Evolutionary conservation across 179 eudicot species (phyloP).

Genomic region (Sideroxylon spinosum): DNA sequence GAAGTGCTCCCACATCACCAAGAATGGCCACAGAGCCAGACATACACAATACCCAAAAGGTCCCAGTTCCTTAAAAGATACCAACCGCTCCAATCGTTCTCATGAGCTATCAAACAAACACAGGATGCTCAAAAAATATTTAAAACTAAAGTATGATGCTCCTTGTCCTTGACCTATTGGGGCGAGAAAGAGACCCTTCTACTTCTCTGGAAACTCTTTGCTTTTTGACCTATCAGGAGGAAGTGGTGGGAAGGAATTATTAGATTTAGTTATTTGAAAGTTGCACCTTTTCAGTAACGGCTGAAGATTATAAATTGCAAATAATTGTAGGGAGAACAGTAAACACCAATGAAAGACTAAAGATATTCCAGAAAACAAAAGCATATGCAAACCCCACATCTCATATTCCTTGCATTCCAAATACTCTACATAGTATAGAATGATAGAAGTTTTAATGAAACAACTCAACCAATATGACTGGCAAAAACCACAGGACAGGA

Average conservation of each 20-base stretch:
- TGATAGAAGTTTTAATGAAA: neutral
- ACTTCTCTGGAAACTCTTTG: neutral
- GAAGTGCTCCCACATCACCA: conserved; percentile 38
- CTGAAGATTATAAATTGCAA: neutral
- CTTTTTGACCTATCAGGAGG: neutral
- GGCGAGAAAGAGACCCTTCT: conserved; percentile 6
- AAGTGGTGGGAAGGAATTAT: neutral
- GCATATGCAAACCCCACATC: neutral
- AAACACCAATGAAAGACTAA: neutral
- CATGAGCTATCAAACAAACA: conserved; percentile 19
- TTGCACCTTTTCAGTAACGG: neutral
- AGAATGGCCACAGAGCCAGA: conserved; percentile 63
- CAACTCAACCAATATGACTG: neutral
- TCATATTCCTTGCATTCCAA: neutral
- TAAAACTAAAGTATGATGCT: neutral
- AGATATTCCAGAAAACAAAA: neutral
- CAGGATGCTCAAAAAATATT: conserved; percentile 17
- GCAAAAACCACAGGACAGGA: neutral
- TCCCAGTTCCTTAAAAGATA: conserved; percentile 24
- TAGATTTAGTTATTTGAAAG: neutral
- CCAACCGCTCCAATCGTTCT: conserved; percentile 15
- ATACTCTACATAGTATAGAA: neutral
- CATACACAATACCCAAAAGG: conserved; percentile 63
- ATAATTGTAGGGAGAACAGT: neutral
- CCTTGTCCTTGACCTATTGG: conserved; percentile 10